A percentile compares a stretch with the other conserved stretches of the same genome.
phyloP scores from a whole-genome alignment of 2,329 filamentous ascomycete genomes.

The Aspergillus clavatus region DNA sequence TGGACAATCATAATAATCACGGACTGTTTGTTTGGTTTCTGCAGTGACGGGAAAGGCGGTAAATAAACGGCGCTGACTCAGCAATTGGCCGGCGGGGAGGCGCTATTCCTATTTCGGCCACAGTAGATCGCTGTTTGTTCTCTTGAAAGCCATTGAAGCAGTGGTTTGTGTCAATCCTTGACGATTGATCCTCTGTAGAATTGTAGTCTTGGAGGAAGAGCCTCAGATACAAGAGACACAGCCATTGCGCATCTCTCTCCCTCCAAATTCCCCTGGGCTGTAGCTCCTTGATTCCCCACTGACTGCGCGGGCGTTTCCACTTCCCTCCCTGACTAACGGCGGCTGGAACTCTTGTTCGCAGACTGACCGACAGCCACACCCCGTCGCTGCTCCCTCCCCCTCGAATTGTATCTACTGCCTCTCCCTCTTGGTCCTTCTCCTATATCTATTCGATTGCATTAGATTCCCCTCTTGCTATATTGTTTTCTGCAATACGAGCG shows the following conservation, averaged over 20 bases:
- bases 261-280: too few species aligned
- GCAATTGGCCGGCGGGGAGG: slow-evolving; percentile 8
- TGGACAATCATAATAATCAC: too few species aligned
- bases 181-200: too few species aligned
- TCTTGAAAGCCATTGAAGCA: slow-evolving; percentile 1
- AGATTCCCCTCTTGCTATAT: slow-evolving; percentile 12
- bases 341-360: slow-evolving; percentile 1
- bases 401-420: not conserved
- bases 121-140: slow-evolving; percentile 11
- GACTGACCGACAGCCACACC: slow-evolving; percentile 8
- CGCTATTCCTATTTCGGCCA: slow-evolving; percentile 11
- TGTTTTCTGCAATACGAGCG: slow-evolving; percentile 12
- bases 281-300: too few species aligned
- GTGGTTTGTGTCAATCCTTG: too few species aligned
- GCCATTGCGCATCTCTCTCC: slow-evolving; percentile 1
- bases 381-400: not conserved
- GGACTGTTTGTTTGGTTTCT: slow-evolving; percentile 19
- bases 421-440: slow-evolving; percentile 7
- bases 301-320: slow-evolving; percentile 1
- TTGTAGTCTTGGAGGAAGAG: too few species aligned
- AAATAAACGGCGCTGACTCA: slow-evolving; percentile 35
- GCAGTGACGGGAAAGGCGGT: slow-evolving; percentile 26
- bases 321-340: slow-evolving; percentile 5
- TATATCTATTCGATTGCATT: slow-evolving; percentile 11
- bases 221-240: not conserved